Base-by-base conservation (phyloP, 352 stramenopile genomes). In the Pythium chondricola region DNA sequence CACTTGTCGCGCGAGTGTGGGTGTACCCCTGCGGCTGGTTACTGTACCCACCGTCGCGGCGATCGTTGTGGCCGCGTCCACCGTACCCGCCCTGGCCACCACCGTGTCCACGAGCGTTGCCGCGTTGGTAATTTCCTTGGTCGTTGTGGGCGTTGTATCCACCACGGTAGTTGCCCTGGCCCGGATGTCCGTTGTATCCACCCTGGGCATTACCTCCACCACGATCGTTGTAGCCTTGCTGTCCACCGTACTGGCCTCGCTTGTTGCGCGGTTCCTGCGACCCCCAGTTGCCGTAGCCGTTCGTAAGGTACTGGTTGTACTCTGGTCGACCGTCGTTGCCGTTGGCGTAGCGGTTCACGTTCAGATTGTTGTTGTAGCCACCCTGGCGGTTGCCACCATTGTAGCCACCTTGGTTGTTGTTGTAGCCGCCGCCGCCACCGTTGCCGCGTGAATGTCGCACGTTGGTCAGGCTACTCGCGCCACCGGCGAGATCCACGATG, bases 241-340 rank as follows among this genome's bases (percentile, higher is more conserved):
- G 53, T 16, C 46, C 57, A 2, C 57, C 54, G 50, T 84, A 86
- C 42, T 78, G 61, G 2, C 72, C 77, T 21, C 64, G 77, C 54
- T 89, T 89, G 74, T 85, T 87, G 43, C 78, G 71, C 16, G 78
- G 78, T 37, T 89, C 78, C 44, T 87, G 74, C 22, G 78, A 89
- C 6, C 78, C 78, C 78, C 78, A 89, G 51, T 89, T 71, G n/a
- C 75, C 78, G 30, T 79, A 67, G 6, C 75, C 73, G 55, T 86
- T 87, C 24, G 66, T 71, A 54, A 89, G 49, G 50, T 89, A 89
- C 63, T 89, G 78, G 50, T 83, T 87, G 58, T 85, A 85, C 53
- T 89, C 62, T 21, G 37, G 47, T 4, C 47, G 48, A 8, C 43
- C 43, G 30, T 36, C 42, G 31, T n/a, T n/a, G n/a, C n/a, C n/a